Base-by-base conservation (phyloP, 495 filamentous ascomycete genomes). In the Rostrohypoxylon terebratum region DNA sequence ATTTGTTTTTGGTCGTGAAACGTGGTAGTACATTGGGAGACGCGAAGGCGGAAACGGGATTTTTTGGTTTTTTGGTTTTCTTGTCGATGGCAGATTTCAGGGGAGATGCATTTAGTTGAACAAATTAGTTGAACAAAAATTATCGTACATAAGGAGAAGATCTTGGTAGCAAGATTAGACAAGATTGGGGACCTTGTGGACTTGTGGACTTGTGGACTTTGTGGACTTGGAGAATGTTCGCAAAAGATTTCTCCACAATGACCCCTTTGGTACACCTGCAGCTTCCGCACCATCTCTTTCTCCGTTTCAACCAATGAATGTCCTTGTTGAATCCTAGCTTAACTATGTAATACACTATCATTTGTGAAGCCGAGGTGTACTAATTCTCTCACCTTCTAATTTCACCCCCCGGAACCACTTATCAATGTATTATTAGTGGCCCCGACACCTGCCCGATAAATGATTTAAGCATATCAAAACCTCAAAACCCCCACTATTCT, bases 231-330 rank as follows among this genome's bases (percentile, higher is more conserved):
- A 65, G n/a, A 65, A 65, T 59, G 70, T 68, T 73, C 53, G 36
- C 54, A 61, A 65, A 69, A 62, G 51, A 53, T 63, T 74, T 70
- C 71, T 64, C 71, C 71, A 74, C 66, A 74, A 63, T 74, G 51
- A 67, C 71, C 66, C 18, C 70, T 75, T 71, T 38, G 31, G 72
- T 61, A n/a, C 68, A 58, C 63, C 36, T 71, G 63, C 68, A 71
- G 68, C 59, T 60, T 34, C 67, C 72, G 72, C 72, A 23, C 72
- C 72, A 48, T 75, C 72, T 68, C 64, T 75, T 75, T 75, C 68
- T 75, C 72, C 72, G 72, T 62, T 50, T 63, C 65, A 53, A 3
- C 72, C 72, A 71, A 75, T 72, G 11, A 28, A 33, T 55, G 54
- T 8, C 71, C 71, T 59, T 70, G 58, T 4, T 59, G 44, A 23